Evolutionary conservation across 2,329 filamentous ascomycete species (phyloP), one percentile per base, ranked within the genome.

Genomic region (Epicoccum sorghinum): DNA sequence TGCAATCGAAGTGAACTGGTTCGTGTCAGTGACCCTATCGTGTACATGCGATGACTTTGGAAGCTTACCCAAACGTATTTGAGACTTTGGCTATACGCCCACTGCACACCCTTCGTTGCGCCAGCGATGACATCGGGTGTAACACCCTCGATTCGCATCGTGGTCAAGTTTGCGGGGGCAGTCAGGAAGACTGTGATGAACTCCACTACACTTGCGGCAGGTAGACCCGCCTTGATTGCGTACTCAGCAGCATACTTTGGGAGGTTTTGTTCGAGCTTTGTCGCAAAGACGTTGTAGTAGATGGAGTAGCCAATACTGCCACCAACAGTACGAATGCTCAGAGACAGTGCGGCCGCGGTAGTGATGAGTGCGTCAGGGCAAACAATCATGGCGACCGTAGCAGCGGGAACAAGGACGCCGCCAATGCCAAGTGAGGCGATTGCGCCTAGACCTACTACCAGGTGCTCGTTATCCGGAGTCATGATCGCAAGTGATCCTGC

Each of bases 241-340:
- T 67, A 70, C 29, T 65, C 55, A 0, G 64, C 64, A 33, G 65
- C 63, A 38, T 68, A 67, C 6, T 45, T 52, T 0, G 70, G 69
- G 1, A 73, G 52, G 6, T 68, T 65, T 22, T 60, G 41, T 4
- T 54, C 51, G 9, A 70, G 60, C 24, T 71, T 72, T 10, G 58
- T 70, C n/a, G 64, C 66, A 36, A 73, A 71, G 47, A 74, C 61
- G 41, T 71, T 72, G 56, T 70, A 70, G 60, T 73, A 75, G 49
- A 74, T 68, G 3, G 69, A 70, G 37, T 71, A 70, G 24, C 70
- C 71, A n/a, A 75, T 71, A 7, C 66, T 67, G 12, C 72, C 71
- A n/a, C 70, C 72, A 24, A 73, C 70, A 4, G 75, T 76, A 27
- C 80, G 77, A 50, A 81, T 79, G 18, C 75, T 78, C 9, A 79